Base-by-base conservation (phyloP, 495 filamentous ascomycete species). In the Lindgomyces ingoldianus region DNA sequence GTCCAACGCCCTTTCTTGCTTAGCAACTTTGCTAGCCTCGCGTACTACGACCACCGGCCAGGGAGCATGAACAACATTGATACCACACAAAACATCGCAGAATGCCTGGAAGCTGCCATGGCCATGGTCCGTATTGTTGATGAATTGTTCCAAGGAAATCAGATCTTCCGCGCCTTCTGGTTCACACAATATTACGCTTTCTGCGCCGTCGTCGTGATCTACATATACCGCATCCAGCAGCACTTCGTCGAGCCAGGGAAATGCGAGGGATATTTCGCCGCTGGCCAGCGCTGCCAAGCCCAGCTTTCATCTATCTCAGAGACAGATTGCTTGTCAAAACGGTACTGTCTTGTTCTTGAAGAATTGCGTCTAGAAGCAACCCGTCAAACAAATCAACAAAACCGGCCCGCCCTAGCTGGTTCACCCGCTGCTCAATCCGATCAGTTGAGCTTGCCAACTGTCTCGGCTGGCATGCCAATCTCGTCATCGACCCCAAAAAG, bases 151-250 rank as follows among this genome's bases (percentile, higher is more conserved):
- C 44, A 57, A 27, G 47, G 48, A 16, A 53, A 30, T 14, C 33
- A 39, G 12, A 47, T 65, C 46, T 55, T 65, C 48, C 47, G 62
- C 33, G 62, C 62, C 10, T 65, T 65, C 41, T 65, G 62, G 62
- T 65, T 65, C 29, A 60, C 62, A 3, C 62, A 65, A 39, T 65
- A 65, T 49, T 57, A 65, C 30, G 62, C 47, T 9, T 65, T 65
- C 36, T 65, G 62, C 24, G 62, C 62, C 10, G 62, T 65, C 2
- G 62, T 65, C 9, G 62, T 65, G 36, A 48, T 65, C 4, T 65
- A 65, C 36, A 59, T 65, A 12, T 57, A 53, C 29, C 55, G 55
- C 16, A 65, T 65, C n/a, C 62, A 65, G 42, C 62, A 65, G 22
- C 46, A 51, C 24, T 16, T 57, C 19, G 39, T 65, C 36, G 25